These are phyloP conservation scores for Boletus chippewaensis DNA, from an alignment of 1,284 basidiomycete genomes.

Conservation along the genomic window DNA sequence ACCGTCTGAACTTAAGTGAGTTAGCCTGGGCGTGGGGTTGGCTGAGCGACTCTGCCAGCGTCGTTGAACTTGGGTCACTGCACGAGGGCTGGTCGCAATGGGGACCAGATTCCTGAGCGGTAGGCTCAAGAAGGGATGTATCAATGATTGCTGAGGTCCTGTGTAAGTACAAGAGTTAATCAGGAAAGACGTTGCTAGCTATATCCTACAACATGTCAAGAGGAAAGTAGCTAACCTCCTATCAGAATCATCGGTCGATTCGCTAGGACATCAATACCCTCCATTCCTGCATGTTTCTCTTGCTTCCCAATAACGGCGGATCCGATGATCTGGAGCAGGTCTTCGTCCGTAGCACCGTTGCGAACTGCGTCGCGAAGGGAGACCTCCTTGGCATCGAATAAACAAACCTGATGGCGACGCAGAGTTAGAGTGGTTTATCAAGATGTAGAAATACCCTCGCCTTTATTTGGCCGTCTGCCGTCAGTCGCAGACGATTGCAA, in stretches of 20 bases:
- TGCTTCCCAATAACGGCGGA: conserved; percentile 68
- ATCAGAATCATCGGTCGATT: conserved; percentile 89
- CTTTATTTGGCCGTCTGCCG: conserved; percentile 87
- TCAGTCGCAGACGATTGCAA: conserved; percentile 79
- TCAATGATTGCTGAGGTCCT: conserved; percentile 18
- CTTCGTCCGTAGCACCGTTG: conserved; percentile 52
- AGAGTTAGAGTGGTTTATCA: conserved; percentile 8
- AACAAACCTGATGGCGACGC: conserved; percentile 55
- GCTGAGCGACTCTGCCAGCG: conserved; percentile 23
- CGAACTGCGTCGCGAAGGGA: conserved; percentile 75
- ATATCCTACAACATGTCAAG: conserved; percentile 18
- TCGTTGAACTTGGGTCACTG: conserved; percentile 11
- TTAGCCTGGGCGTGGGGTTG: conserved; percentile 35
- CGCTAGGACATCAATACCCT: conserved; percentile 65
- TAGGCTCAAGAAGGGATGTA: background rate
- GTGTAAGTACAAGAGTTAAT: conserved; percentile 23
- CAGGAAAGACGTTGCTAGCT: conserved; percentile 22
- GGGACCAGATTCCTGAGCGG: background rate
- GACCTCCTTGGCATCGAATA: conserved; percentile 82
- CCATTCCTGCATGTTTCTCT: conserved; percentile 82
- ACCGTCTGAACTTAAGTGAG: conserved; percentile 67
- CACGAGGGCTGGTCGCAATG: background rate
- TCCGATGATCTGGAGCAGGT: conserved; percentile 60
- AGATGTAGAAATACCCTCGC: conserved; percentile 33
- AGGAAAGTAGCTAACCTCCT: conserved; percentile 66